These are phyloP conservation scores for Chaetomiaceae sp. DNA, from an alignment of 2,329 filamentous ascomycete genomes.

Conservation along the genomic window DNA sequence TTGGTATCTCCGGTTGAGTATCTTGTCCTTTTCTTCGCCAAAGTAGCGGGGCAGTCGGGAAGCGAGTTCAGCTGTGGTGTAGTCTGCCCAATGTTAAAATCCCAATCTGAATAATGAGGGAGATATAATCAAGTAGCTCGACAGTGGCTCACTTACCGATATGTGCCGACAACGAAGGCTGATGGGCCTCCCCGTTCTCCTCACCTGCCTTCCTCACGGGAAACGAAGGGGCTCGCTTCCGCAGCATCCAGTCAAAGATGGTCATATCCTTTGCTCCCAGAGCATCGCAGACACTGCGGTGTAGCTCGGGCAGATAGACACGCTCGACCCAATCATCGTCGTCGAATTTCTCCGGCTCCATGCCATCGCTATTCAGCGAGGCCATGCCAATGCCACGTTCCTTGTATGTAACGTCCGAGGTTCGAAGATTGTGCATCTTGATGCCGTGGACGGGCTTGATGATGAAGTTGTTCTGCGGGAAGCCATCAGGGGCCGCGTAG, in stretches of 20 bases:
- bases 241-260: constrained; percentile 4
- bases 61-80: neutral
- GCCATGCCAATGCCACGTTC: neutral
- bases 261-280: neutral
- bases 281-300: neutral
- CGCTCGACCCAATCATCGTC: constrained; percentile 1
- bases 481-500: neutral
- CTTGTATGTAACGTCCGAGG: neutral
- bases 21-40: neutral
- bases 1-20: neutral
- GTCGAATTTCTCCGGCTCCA: neutral
- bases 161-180: neutral
- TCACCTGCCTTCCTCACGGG: neutral
- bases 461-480: neutral
- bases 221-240: neutral
- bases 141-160: neutral
- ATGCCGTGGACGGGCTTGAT: constrained; percentile 1
- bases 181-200: neutral
- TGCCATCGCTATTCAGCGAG: neutral
- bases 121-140: neutral
- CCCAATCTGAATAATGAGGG: neutral
- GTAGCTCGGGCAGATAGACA: neutral
- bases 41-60: neutral
- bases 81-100: neutral
- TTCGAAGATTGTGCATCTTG: neutral